Evolutionary conservation across 2,329 filamentous ascomycete species (phyloP).

Genomic region (Aspergillus neotritici): DNA sequence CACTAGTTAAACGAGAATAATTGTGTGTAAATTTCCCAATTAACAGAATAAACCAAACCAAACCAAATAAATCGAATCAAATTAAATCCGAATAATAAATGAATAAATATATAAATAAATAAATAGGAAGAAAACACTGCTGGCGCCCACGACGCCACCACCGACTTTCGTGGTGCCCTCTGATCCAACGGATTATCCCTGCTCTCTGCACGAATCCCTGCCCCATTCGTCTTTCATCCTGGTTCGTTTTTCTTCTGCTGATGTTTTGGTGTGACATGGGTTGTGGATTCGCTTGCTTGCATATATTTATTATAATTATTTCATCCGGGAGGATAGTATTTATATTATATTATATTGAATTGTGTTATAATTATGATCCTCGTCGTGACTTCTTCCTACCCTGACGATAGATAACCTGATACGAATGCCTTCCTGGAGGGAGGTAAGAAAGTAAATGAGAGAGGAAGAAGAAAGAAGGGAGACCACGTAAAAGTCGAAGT

Average conservation of each 20-base stretch:
- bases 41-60: no score
- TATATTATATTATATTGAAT: background rate
- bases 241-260: conserved; percentile 12
- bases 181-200: conserved; percentile 17
- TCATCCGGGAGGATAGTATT: background rate
- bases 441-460: no score
- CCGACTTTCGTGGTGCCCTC: conserved; percentile 18
- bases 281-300: conserved; percentile 19
- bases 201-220: conserved; percentile 19
- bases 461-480: background rate
- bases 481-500: background rate
- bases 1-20: no score
- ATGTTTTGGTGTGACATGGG: conserved; percentile 17
- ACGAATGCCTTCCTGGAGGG: no score
- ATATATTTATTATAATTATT: conserved; percentile 5
- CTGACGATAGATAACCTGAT: no score
- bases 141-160: conserved; percentile 15
- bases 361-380: background rate
- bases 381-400: no score
- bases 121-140: conserved; percentile 2
- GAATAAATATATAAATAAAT: background rate
- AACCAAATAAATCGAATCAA: background rate
- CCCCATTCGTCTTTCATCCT: conserved; percentile 9
- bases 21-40: no score
- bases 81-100: background rate